Evolutionary conservation across 2,329 filamentous ascomycete genomes (phyloP), one percentile per base, ranked within the genome.

Genomic region (Cladophialophora psammophila): DNA sequence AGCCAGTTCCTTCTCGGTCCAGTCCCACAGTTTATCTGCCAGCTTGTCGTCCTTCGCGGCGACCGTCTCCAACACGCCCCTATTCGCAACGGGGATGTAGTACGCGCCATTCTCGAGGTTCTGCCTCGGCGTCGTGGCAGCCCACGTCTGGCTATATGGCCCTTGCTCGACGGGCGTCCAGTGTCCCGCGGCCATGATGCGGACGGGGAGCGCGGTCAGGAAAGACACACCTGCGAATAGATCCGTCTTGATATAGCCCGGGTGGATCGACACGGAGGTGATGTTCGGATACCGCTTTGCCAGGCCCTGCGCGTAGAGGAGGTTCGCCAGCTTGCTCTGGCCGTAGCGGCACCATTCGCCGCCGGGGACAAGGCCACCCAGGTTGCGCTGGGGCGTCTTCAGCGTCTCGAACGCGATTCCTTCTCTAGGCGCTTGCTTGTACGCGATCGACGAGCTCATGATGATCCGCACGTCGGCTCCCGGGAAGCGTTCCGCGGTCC

Each of bases 291-390:
- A 82, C 0, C 76, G 76, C 15, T 73, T 67, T 0, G 81, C 80
- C 4, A 85, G 75, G 34, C 80, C 76, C 8, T 75, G 72, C 0
- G 81, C 75, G 70, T 80, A 84, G 0, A 85, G 78, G 7, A 86
- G 75, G 55, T 85, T 85, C 1, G 83, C 82, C 8, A 86, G 77
- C 69, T 86, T 86, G 45, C 78, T 80, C 53, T 82, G 78, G 4
- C 81, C 82, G 73, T 86, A 86, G 26, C 82, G 80, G 35, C 48
- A 54, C 60, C 58, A 60, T 10, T 50, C 36, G 5, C 58, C 58
- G 32, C 58, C 58, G 42, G 58, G 58, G 4, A 64, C 36, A 36
- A 65, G 36, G 13, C 50, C 54, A 40, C 58, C 54, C 18, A 68
- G 12, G 9, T 35, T 40, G 6, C 54, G 59, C 15, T 54, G 60